Percentiles rank a stretch among this genome's conserved stretches.
Evolutionary conservation across 106 monocot species (phyloP).

Genomic region (Cymbidium sinense): DNA sequence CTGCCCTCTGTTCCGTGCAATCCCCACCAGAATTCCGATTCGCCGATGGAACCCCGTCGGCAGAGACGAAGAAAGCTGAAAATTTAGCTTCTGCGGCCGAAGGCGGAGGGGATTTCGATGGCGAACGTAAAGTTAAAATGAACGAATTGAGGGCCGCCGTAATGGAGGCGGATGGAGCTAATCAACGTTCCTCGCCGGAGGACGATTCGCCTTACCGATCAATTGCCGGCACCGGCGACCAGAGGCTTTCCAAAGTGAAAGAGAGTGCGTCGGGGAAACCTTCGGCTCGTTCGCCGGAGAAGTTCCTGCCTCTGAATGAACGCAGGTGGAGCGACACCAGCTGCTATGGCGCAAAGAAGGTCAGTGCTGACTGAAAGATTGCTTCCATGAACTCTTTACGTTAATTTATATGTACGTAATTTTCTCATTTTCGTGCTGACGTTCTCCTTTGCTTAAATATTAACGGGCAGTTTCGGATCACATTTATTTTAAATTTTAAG

Average conservation of each 20-base stretch:
- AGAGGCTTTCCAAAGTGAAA: constrained; percentile 4
- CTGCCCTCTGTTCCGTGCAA: constrained; percentile 9
- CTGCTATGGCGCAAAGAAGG: constrained; percentile 9
- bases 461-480: too few species aligned
- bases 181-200: constrained; percentile 1
- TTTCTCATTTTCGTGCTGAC: background rate
- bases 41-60: background rate
- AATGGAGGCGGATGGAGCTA: background rate
- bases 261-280: background rate
- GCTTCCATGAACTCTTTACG: too few species aligned
- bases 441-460: too few species aligned
- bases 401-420: background rate
- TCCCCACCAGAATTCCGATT: constrained; percentile 19
- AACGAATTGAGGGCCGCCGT: background rate
- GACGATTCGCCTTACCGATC: constrained; percentile 64
- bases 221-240: constrained; percentile 12
- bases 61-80: background rate
- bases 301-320: constrained; percentile 6
- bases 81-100: background rate
- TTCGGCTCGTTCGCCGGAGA: constrained; percentile 4
- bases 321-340: constrained; percentile 14
- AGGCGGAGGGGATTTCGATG: background rate
- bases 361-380: background rate
- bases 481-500: too few species aligned
- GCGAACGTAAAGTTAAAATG: background rate